Evolutionary conservation across 2,329 filamentous ascomycete species (phyloP), one percentile per base, ranked within the genome.

Genomic region (Curvularia sp.): DNA sequence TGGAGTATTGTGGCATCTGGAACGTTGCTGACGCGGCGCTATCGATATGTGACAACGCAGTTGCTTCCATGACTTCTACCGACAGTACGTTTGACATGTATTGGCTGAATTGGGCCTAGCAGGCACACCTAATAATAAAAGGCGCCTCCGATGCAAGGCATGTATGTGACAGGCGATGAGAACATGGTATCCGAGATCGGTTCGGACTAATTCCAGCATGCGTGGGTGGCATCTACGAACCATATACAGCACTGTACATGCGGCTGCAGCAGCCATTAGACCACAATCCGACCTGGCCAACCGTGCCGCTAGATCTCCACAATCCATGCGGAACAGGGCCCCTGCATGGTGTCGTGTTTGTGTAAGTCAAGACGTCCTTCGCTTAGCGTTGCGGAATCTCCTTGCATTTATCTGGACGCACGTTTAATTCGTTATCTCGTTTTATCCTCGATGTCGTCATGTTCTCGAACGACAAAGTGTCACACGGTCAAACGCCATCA

Each of bases 291-390:
- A 47, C 36, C 27, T 27, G 15, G 28, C 5, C 30, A 30, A 30
- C 8, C 28, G 25, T 36, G 21, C 27, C 30, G 45, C 32, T 8
- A 49, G 43, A 58, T 55, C 45, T 45, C 23, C 19, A 36, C 21
- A 28, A 18, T 49, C 15, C 28, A 9, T 25, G 25, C 18, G 48
- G 27, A 49, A 25, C 21, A 32, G 27, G 38, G 30, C 36, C 39
- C 45, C 55, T 58, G 45, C 50, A 57, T 42, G 10, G 41, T 28
- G 19, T 42, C 27, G 34, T 28, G 7, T 15, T 32, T 18, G 54
- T 53, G 54, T 21, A 12, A 47, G 32, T 28, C 15, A 39, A 39
- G 15, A 28, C 18, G 25, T 36, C 21, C 5, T 28, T 19, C 28
- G 18, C 47, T 12, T 30, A 32, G 43, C 36, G 18, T 49, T 49